A percentile compares a stretch with the other conserved stretches of the same genome.
Evolutionary conservation across 2,329 filamentous ascomycete genomes (phyloP).

Genomic region (Huntiella omanensis): DNA sequence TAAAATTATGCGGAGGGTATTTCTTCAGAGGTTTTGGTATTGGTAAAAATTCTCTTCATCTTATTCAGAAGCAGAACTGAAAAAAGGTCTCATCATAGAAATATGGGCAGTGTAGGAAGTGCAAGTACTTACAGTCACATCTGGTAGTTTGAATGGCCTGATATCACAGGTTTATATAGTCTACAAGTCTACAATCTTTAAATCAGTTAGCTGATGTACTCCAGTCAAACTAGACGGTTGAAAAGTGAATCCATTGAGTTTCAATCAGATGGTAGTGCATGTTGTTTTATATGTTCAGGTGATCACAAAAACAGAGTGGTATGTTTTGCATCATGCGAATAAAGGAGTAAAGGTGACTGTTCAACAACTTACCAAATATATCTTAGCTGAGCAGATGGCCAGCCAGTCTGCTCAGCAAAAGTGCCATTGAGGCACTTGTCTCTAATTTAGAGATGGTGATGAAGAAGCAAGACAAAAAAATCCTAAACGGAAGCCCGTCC

Average conservation of each 20-base stretch:
- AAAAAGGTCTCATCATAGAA: conserved; percentile 44
- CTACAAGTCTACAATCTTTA: too few species aligned
- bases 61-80: conserved; percentile 60
- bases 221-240: not conserved
- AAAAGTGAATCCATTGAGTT: conserved; percentile 3
- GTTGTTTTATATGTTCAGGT: conserved; percentile 31
- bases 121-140: not conserved
- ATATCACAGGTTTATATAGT: too few species aligned
- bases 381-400: not conserved
- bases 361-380: not conserved
- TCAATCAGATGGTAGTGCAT: conserved; percentile 59
- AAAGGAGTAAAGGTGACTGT: not conserved
- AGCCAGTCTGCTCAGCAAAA: not conserved
- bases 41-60: conserved; percentile 47
- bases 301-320: conserved; percentile 12
- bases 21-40: conserved; percentile 17
- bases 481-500: not conserved
- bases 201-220: too few species aligned
- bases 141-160: too few species aligned
- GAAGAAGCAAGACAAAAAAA: not conserved
- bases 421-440: not conserved
- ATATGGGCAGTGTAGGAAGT: not conserved
- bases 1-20: not conserved
- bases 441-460: not conserved
- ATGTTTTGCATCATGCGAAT: conserved; percentile 11